Evolutionary conservation across 1,284 basidiomycete genomes (phyloP).

Genomic region (Leccinum cinnamomeum): DNA sequence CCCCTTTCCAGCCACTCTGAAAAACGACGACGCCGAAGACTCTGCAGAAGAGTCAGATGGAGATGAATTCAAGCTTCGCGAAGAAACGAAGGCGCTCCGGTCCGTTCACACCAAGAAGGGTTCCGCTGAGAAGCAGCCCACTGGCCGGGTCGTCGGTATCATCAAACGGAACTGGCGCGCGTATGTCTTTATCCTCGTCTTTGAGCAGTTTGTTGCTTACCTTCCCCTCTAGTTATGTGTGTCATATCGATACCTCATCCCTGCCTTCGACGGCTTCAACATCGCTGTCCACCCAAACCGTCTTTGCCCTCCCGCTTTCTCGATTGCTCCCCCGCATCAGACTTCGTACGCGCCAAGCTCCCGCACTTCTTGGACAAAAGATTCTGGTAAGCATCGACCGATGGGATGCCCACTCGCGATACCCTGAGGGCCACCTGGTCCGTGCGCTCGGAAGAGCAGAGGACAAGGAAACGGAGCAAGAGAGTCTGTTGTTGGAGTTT

Average conservation of each 20-base stretch:
- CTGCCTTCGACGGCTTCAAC: not conserved
- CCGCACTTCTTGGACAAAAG: constrained; percentile 89
- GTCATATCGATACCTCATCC: not conserved
- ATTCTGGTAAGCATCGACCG: constrained; percentile 94
- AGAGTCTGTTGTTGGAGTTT: constrained; percentile 92
- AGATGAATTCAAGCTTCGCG: constrained; percentile 39
- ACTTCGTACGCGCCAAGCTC: constrained; percentile 92
- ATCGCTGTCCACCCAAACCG: constrained; percentile 57
- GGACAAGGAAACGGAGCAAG: constrained; percentile 95
- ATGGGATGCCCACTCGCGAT: constrained; percentile 86
- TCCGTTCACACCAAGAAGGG: constrained; percentile 23
- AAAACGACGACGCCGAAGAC: constrained; percentile 88
- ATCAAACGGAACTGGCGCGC: constrained; percentile 96
- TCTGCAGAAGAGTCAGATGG: constrained; percentile 59
- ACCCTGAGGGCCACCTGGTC: constrained; percentile 98
- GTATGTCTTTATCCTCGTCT: constrained; percentile 43
- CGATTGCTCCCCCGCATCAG: constrained; percentile 92
- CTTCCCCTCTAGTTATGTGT: not conserved
- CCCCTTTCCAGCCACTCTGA: constrained; percentile 63
- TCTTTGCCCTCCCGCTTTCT: constrained; percentile 95
- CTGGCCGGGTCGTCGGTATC: constrained; percentile 89
- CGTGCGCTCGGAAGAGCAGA: constrained; percentile 90
- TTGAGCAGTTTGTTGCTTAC: constrained; percentile 8
- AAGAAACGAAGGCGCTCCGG: constrained; percentile 38
- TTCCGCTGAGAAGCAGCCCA: constrained; percentile 71